These are phyloP conservation scores for Fagus crenata DNA, from an alignment of 306 rosid species.

Conservation along the genomic window DNA sequence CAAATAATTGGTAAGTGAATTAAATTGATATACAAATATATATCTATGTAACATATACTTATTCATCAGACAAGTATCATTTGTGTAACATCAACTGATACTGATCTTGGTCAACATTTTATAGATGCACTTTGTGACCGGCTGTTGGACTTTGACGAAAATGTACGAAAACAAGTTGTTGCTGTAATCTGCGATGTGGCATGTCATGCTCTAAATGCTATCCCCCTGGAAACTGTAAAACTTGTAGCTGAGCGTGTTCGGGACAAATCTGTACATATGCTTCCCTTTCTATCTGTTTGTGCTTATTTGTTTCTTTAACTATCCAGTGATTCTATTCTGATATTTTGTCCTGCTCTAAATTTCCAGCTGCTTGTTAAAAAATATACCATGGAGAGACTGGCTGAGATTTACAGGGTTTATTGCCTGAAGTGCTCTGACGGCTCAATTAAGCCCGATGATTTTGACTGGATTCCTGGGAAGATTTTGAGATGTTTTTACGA, in stretches of 20 bases:
- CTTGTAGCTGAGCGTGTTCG: constrained; percentile 97
- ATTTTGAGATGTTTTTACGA: constrained; percentile 88
- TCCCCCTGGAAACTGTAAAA: constrained; percentile 77
- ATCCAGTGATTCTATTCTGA: constrained; percentile 25
- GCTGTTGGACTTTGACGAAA: constrained; percentile 90
- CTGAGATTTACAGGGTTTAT: constrained; percentile 69
- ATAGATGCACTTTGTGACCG: constrained; percentile 95
- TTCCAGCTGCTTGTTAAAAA: constrained; percentile 85
- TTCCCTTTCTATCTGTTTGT: constrained; percentile 17
- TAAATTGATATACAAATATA: neutral
- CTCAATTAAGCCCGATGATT: constrained; percentile 48
- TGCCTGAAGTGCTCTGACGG: constrained; percentile 58
- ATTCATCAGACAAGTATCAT: constrained; percentile 2
- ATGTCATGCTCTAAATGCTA: constrained; percentile 59
- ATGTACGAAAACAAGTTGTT: constrained; percentile 93
- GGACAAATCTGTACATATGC: constrained; percentile 84
- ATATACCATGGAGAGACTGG: constrained; percentile 90
- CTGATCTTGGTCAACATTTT: constrained; percentile 35
- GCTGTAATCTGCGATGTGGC: constrained; percentile 90
- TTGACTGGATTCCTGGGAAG: constrained; percentile 92
- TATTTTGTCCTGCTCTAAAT: constrained; percentile 36
- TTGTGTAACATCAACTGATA: constrained; percentile 34
- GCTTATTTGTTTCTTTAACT: constrained; percentile 10
- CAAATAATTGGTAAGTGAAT: constrained; percentile 72
- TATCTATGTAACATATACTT: constrained; percentile 3